A percentile compares a stretch with the other conserved stretches of the same genome.
phyloP scores from a whole-genome alignment of 805 yeast genomes.

The Tetrapisispora phaffii region DNA sequence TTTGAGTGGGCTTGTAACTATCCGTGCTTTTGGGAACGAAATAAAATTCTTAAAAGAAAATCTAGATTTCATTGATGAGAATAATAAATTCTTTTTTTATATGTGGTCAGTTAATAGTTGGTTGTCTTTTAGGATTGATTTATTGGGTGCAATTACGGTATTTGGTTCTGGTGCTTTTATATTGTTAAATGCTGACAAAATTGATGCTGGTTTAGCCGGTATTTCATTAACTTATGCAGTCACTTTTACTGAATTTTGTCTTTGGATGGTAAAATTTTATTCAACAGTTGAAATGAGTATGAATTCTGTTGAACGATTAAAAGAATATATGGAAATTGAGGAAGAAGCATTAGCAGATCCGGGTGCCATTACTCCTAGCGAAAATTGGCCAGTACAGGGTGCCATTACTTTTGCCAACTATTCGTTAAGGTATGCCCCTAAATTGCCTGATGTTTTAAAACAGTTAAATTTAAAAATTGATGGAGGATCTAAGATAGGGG shows the following conservation, averaged over 20 bases:
- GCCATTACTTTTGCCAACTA: conserved; percentile 63
- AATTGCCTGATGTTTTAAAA: conserved; percentile 79
- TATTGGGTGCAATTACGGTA: conserved; percentile 73
- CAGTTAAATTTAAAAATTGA: conserved; percentile 73
- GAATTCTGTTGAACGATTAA: conserved; percentile 92
- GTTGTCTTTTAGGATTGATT: conserved; percentile 81
- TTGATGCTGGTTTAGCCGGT: conserved; percentile 94
- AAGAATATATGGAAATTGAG: conserved; percentile 75
- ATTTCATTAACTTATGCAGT: conserved; percentile 86
- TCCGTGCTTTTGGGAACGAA: conserved; percentile 92
- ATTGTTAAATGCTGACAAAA: conserved; percentile 47
- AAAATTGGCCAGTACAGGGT: conserved; percentile 81
- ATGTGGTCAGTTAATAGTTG: conserved; percentile 94
- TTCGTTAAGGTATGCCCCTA: conserved; percentile 83
- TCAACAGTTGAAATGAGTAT: conserved; percentile 88
- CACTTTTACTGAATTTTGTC: conserved; percentile 75
- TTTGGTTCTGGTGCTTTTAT: conserved; percentile 76
- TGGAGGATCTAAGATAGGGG: conserved; percentile 75
- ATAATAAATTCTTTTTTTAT: conserved; percentile 86
- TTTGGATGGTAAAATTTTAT: conserved; percentile 89
- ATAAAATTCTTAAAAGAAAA: conserved; percentile 75
- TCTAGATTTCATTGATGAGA: conserved; percentile 66
- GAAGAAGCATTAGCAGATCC: conserved; percentile 63
- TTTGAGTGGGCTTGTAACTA: conserved; percentile 81
- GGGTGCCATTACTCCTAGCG: conserved; percentile 55